phyloP scores from a whole-genome alignment of 495 filamentous ascomycete genomes.

The Neurospora terricola region DNA sequence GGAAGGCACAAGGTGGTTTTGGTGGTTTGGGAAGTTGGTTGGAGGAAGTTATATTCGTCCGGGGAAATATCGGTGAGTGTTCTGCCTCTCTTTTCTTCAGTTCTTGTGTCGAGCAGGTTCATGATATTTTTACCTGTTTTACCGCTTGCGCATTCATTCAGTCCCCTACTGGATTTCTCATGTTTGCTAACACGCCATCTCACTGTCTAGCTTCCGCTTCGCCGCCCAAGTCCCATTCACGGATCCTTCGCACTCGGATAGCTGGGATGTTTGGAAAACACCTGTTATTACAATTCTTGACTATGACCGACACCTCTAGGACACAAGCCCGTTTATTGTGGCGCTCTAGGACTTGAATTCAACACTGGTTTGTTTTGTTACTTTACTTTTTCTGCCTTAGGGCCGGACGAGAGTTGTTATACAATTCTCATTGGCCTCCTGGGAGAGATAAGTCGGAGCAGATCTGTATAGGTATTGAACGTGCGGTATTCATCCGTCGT shows the following conservation, averaged over 20 bases:
- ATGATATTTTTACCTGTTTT: background rate
- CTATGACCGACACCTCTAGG: background rate
- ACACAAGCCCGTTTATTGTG: background rate
- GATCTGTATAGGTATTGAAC: background rate
- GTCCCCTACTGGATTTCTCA: background rate
- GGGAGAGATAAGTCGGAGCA: background rate
- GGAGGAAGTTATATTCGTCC: constrained; percentile 24
- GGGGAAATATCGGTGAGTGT: constrained; percentile 27
- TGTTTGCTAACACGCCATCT: background rate
- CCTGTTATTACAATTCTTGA: constrained; percentile 11
- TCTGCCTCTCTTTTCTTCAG: background rate
- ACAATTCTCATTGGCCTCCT: background rate
- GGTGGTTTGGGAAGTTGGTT: constrained; percentile 27
- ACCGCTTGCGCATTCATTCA: background rate
- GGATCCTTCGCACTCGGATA: constrained; percentile 16
- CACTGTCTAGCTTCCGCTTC: constrained; percentile 11
- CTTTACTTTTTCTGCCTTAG: background rate
- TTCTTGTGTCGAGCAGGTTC: background rate
- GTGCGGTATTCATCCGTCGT: background rate
- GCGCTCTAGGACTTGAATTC: background rate
- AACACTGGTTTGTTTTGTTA: background rate
- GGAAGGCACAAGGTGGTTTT: constrained; percentile 9
- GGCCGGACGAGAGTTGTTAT: background rate
- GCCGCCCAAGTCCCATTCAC: constrained; percentile 18
- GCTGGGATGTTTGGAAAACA: constrained; percentile 18